Conservation (phyloP, 1,284 basidiomycete genomes). For the Cystobasidium pallidum region DNA sequence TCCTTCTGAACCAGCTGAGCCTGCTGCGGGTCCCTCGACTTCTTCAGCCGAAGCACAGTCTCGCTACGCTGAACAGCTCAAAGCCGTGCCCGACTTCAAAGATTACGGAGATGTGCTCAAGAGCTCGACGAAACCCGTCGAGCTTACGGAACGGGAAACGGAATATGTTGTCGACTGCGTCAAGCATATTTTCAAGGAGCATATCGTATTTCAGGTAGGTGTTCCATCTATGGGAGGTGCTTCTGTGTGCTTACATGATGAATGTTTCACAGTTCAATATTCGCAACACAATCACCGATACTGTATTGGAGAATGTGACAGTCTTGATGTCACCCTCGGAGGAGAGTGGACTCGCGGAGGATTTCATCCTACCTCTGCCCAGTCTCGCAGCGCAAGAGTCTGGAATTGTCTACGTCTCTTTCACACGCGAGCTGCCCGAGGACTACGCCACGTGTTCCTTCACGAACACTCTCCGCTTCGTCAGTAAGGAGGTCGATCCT, state of each 20-base stretch:
- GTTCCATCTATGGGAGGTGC: not conserved
- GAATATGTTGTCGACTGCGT: slow-evolving; percentile 97
- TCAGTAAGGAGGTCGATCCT: slow-evolving; percentile 97
- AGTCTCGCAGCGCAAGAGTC: slow-evolving; percentile 73
- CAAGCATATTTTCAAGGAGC: slow-evolving; percentile 95
- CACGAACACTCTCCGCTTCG: slow-evolving; percentile 89
- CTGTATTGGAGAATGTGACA: slow-evolving; percentile 92
- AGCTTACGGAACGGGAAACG: slow-evolving; percentile 94
- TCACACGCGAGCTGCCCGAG: slow-evolving; percentile 76
- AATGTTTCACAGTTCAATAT: slow-evolving; percentile 79
- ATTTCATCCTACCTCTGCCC: slow-evolving; percentile 88
- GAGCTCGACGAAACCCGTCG: slow-evolving; percentile 76
- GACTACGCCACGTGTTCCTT: slow-evolving; percentile 85
- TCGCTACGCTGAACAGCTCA: slow-evolving; percentile 80
- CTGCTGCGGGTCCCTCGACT: slow-evolving; percentile 66
- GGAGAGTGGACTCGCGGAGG: slow-evolving; percentile 75
- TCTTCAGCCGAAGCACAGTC: slow-evolving; percentile 81
- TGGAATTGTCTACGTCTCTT: slow-evolving; percentile 88
- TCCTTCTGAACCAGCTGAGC: slow-evolving; percentile 41
- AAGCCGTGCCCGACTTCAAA: slow-evolving; percentile 81
- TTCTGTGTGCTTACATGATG: not conserved
- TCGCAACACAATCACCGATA: slow-evolving; percentile 98
- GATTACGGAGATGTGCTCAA: slow-evolving; percentile 85
- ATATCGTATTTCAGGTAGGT: slow-evolving; percentile 90
- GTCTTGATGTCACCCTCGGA: slow-evolving; percentile 83